Evolutionary conservation across 1,139 yeast genomes (phyloP).

Genomic region (Meyerozyma athensensis): DNA sequence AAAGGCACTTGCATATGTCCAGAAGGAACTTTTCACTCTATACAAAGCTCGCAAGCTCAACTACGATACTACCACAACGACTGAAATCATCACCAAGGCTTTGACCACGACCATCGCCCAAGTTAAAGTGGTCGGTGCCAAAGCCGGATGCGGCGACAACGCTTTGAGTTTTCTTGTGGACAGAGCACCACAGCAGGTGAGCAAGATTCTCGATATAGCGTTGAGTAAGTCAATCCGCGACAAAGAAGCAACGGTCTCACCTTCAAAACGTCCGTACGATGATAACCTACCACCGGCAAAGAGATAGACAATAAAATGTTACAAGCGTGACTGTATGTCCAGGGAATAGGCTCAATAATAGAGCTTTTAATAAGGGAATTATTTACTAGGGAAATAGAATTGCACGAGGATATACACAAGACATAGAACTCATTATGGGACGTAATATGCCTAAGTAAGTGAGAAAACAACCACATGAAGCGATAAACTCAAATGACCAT

Average conservation of each 20-base stretch:
- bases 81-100: conserved; percentile 84
- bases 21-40: conserved; percentile 63
- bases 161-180: conserved; percentile 78
- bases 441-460: too few relatives aligned
- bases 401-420: too few relatives aligned
- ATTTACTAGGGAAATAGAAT: too few relatives aligned
- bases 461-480: too few relatives aligned
- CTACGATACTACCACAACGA: conserved; percentile 67
- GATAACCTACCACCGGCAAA: not conserved
- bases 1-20: conserved; percentile 61
- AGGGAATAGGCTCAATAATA: too few relatives aligned
- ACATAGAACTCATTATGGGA: too few relatives aligned
- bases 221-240: conserved; percentile 74
- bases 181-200: conserved; percentile 82
- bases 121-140: conserved; percentile 80
- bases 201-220: conserved; percentile 78
- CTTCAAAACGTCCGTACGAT: not conserved
- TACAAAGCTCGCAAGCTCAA: conserved; percentile 65
- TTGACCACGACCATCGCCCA: conserved; percentile 90
- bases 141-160: conserved; percentile 76
- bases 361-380: too few relatives aligned
- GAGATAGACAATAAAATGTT: not conserved
- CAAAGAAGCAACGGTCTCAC: conserved; percentile 19
- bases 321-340: too few relatives aligned
- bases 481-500: too few relatives aligned